phyloP scores from a whole-genome alignment of 768 basidiomycete genomes.

The Coprinellus aureogranulatus region DNA sequence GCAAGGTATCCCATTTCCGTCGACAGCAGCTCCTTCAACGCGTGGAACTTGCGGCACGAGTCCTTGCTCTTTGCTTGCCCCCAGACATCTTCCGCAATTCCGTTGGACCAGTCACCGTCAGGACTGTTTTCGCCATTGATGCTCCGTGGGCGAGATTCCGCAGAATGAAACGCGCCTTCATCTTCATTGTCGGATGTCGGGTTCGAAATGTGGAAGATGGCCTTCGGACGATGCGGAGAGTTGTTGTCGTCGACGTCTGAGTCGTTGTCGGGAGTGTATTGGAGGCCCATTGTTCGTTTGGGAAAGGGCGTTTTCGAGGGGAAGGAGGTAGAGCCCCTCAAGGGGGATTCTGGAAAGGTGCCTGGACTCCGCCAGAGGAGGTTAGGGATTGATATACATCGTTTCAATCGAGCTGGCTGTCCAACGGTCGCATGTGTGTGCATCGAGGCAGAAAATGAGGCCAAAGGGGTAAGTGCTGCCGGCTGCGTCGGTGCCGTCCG shows the following conservation, averaged over 20 bases:
- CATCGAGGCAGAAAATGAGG: constrained; percentile 46
- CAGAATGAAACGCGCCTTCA: constrained; percentile 9
- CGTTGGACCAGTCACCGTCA: constrained; percentile 26
- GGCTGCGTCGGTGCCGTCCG: constrained; percentile 30
- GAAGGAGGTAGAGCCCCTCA: neutral
- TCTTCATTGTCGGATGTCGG: constrained; percentile 31
- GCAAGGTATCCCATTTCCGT: constrained; percentile 82
- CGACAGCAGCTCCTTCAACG: constrained; percentile 78
- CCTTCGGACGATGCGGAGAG: constrained; percentile 17
- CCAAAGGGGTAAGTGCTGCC: constrained; percentile 38
- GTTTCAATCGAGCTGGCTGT: constrained; percentile 28
- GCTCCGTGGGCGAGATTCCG: constrained; percentile 15
- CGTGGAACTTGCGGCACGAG: constrained; percentile 57
- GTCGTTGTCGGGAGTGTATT: neutral
- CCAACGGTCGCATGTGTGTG: constrained; percentile 25
- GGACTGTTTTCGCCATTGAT: constrained; percentile 20
- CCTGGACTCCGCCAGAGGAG: constrained; percentile 25
- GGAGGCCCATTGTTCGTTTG: neutral
- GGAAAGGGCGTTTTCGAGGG: neutral
- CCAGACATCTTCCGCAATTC: constrained; percentile 26
- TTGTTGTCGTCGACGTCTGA: neutral
- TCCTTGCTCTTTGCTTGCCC: constrained; percentile 42
- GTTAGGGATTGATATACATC: constrained; percentile 42
- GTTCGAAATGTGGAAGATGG: constrained; percentile 33
- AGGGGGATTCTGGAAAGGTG: constrained; percentile 15